A percentile compares a stretch with the other conserved stretches of the same genome.
Conservation (phyloP, 1,139 yeast species). For the Taiozyma sp. region DNA sequence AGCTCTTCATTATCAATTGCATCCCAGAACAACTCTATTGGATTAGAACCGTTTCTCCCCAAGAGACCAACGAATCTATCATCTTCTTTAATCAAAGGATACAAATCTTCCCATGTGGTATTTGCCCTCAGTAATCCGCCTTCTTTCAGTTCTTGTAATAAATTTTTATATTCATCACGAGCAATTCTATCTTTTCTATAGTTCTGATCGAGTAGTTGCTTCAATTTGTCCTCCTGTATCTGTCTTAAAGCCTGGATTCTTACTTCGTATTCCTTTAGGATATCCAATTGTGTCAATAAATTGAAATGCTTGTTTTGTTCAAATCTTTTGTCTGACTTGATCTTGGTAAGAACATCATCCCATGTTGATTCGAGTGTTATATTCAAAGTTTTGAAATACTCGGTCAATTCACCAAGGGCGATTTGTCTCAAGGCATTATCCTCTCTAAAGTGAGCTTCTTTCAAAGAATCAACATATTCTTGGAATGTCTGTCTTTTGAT, state of each 20-base stretch:
- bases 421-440: constrained; percentile 33
- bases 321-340: constrained; percentile 47
- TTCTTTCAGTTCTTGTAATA: constrained; percentile 36
- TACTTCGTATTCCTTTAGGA: constrained; percentile 48
- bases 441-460: constrained; percentile 33
- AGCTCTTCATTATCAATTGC: constrained; percentile 59
- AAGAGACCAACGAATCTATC: constrained; percentile 56
- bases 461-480: constrained; percentile 42
- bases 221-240: constrained; percentile 34
- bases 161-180: constrained; percentile 50
- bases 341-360: constrained; percentile 33
- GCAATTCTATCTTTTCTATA: constrained; percentile 59
- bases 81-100: constrained; percentile 50
- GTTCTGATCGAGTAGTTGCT: constrained; percentile 35
- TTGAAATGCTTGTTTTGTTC: constrained; percentile 56
- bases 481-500: constrained; percentile 50
- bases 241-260: constrained; percentile 40
- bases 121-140: constrained; percentile 46
- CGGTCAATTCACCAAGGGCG: constrained; percentile 49
- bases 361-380: constrained; percentile 22
- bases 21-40: constrained; percentile 79
- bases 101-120: constrained; percentile 57
- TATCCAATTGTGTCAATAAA: constrained; percentile 52
- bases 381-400: constrained; percentile 35
- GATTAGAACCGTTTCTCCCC: constrained; percentile 78